A percentile compares a stretch with the other conserved stretches of the same genome.
Evolutionary conservation across 805 yeast genomes (phyloP).

Genomic region (Suhomyces pyralidae): DNA sequence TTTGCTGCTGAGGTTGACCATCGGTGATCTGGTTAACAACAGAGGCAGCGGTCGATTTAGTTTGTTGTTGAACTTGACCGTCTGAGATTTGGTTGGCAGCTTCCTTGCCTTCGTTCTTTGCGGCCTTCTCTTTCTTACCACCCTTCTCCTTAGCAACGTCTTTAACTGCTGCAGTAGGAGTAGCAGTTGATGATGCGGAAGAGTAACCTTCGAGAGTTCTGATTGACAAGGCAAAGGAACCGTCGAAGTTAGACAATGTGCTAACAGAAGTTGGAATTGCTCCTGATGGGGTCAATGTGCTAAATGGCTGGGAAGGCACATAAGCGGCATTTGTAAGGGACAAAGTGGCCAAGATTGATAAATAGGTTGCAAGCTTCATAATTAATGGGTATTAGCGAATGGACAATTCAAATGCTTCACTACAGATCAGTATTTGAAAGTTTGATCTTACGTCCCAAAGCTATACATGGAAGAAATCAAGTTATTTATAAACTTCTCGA

Average conservation of each 20-base stretch:
- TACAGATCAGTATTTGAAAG: background rate
- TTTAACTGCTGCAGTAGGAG: constrained; percentile 21
- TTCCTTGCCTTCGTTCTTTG: constrained; percentile 2
- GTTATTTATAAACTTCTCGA: background rate
- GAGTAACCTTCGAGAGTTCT: constrained; percentile 34
- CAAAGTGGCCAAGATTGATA: constrained; percentile 4
- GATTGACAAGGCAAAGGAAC: constrained; percentile 32
- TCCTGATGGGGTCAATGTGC: constrained; percentile 29
- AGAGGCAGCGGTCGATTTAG: constrained; percentile 25
- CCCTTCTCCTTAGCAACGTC: constrained; percentile 5
- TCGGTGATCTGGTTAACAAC: constrained; percentile 30
- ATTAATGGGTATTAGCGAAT: background rate
- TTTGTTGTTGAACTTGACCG: constrained; percentile 51
- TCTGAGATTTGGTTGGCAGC: constrained; percentile 38
- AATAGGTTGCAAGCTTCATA: constrained; percentile 1
- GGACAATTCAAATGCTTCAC: background rate
- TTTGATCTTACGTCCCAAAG: background rate
- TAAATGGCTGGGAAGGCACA: constrained; percentile 26
- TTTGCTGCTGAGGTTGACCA: constrained; percentile 50
- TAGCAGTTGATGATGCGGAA: constrained; percentile 34
- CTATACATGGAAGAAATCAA: background rate
- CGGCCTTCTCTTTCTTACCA: constrained; percentile 8
- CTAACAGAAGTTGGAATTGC: constrained; percentile 19
- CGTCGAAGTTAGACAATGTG: constrained; percentile 25
- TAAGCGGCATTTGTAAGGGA: constrained; percentile 19